Evolutionary conservation across 129 eudicot species (phyloP), one percentile per base, ranked within the genome.

Genomic region (Centrapalus pauciflorus): DNA sequence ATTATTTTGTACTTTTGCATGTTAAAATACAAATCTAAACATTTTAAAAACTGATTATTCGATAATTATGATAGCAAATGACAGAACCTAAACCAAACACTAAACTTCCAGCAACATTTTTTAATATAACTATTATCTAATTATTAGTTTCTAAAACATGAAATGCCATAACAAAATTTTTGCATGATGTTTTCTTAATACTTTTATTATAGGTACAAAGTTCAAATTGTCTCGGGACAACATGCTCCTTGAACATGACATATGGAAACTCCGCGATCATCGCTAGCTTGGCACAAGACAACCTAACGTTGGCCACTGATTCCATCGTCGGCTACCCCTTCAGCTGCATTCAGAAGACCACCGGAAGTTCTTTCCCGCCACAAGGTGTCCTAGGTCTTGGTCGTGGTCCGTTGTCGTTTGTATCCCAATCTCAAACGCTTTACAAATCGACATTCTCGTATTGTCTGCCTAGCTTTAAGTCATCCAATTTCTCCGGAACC

Each of bases 381-480:
- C 99, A 94, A 52, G 99, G 99, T 0, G 81, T 94, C 27, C 45
- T 94, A 75, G 99, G 99, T 23, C 79, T 94, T 25, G 99, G 96
- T 32, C 95, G 96, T 49, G 98, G 98, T 50, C 91, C 98, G 4
- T 23, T 84, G 30, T 92, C 98, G 1, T 72, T 92, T 4, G 56
- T 85, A 40, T 79, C 95, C 28, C 98, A 92, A 77, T 72, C 95
- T 12, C 67, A 80, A 24, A 72, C 76, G 61, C 89, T 92, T 12
- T 92, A 88, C 81, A 13, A 63, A 16, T 85, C 96, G 66, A 92
- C 85, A 24, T 92, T 92, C 80, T 92, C 99, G 0, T 94, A 94
- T 34, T 94, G 99, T 63, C 63, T 94, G 14, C 99, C 99, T n/a
- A 84, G 99, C 54, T 89, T 84, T 64, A 94, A 84, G 64, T 84